These are phyloP conservation scores for Hamamelis virginiana DNA, from an alignment of 164 flowering plant species.

Conservation along the genomic window DNA sequence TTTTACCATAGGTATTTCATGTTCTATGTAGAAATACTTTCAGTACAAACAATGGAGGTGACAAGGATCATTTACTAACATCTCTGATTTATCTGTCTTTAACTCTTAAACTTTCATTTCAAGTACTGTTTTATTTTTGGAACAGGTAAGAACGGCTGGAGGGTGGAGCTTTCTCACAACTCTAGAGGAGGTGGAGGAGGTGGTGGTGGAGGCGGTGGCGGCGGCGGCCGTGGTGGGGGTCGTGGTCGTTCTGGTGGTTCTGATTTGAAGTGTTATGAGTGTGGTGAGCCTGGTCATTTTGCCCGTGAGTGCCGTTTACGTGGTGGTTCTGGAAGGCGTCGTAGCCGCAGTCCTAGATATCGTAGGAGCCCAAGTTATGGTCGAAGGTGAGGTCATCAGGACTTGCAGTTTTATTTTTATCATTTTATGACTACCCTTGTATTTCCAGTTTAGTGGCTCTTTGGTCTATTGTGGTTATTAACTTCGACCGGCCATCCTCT, in stretches of 20 bases:
- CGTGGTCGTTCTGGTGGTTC: slow-evolving; percentile 81
- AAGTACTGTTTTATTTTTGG: slow-evolving; percentile 4
- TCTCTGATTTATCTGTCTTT: neutral
- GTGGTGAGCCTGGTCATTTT: slow-evolving; percentile 98
- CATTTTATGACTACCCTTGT: neutral
- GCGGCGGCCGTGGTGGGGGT: slow-evolving; percentile 61
- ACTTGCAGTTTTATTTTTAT: neutral
- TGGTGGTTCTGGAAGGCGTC: slow-evolving; percentile 74
- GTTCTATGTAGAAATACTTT: too few species aligned
- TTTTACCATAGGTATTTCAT: too few species aligned
- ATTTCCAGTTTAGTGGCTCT: neutral
- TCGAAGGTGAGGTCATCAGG: slow-evolving; percentile 52
- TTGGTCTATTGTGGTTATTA: neutral
- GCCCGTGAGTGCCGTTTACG: slow-evolving; percentile 87
- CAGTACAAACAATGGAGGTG: neutral
- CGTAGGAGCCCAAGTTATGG: slow-evolving; percentile 95
- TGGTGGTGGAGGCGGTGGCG: slow-evolving; percentile 38
- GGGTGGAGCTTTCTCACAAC: slow-evolving; percentile 92
- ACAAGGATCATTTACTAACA: neutral
- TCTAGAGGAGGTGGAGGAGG: slow-evolving; percentile 63
- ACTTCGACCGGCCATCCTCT: neutral
- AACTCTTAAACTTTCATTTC: neutral
- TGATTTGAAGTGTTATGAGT: slow-evolving; percentile 91
- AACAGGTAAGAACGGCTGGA: slow-evolving; percentile 92
- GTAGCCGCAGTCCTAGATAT: slow-evolving; percentile 82